Base-by-base conservation (phyloP, 2,329 filamentous ascomycete genomes). In the Pestalotiopsis sp. region DNA sequence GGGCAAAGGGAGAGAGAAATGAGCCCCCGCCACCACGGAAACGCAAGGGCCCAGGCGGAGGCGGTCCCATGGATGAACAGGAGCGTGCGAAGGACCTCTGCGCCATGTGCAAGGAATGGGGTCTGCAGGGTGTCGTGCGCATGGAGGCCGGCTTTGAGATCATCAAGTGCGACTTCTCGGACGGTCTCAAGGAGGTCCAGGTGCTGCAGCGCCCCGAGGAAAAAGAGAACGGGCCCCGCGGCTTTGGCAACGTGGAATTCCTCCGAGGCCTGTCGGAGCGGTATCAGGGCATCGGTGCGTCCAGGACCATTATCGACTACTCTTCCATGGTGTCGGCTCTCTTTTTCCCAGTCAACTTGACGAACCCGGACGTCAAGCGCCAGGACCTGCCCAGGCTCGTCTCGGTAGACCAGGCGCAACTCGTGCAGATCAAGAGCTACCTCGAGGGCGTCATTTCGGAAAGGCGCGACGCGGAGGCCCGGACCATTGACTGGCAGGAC, bases 131-230 rank as follows among this genome's bases (percentile, higher is more conserved):
- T 0, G 77, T 89, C n/a, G 71, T 89, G 2, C 80, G 86, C n/a
- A 87, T 88, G 83, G 87, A 89, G 73, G 82, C 80, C 14, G 87
- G 87, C 0, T 88, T 89, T 71, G 87, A 89, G 72, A 82, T 89
- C 69, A 88, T 89, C 62, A 74, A 87, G 4, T 89, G 87, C 72
- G 66, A 67, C 45, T 67, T 67, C 60, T 72, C 72, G 3, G 66
- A 74, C 40, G 69, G 69, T 4, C 49, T 68, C n/a, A 4, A 60
- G 36, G n/a, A 68, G 36, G 41, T 68, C 4, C 66, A 68, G 52
- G 66, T 45, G 4, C 45, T 68, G 61, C 66, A 68, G 61, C 60
- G 66, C 4, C 66, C 66, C 14, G 66, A 65, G 12, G 36, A 60
- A 7, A 61, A 20, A 2, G 11, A 25, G 6, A 3, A 20, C 12